Base-by-base conservation (phyloP, 805 yeast species). In the Teunomyces kruisii region DNA sequence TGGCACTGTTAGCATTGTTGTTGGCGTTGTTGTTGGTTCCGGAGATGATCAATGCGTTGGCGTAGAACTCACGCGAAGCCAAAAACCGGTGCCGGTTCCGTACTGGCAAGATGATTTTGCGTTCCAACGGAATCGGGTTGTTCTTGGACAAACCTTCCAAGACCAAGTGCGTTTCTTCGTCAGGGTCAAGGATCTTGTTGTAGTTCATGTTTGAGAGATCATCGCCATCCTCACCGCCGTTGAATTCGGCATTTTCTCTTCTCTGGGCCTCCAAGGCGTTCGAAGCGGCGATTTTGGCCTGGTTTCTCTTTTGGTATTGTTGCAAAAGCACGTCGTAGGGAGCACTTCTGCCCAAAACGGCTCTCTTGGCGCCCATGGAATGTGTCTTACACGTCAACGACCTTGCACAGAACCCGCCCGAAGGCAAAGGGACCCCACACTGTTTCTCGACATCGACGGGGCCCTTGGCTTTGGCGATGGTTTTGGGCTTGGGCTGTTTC, bases 301-400 rank as follows among this genome's bases (percentile, higher is more conserved):
- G 97, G 61, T 92, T 92, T 56, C 88, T 81, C 56, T 90, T 83
- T 68, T 94, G 99, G 60, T 92, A 91, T 13, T 89, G 91, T 15
- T 91, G 89, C 45, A 94, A 72, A 43, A 94, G 71, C 24, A 81
- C 83, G 63, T 94, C 99, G 67, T 90, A 94, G 0, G 97, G 90
- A 6, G 94, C 91, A 29, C 96, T 83, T 56, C 99, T 78, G 9
- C 99, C 99, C 13, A 81, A 83, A 15, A 94, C 99, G 0, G 96
- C 91, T 55, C 99, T 79, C 58, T 94, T 94, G 22, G 97, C 96
- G 28, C 97, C 97, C 97, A 94, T 91, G 1, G 98, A 88, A 66
- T 94, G 99, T 0, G 97, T 90, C 62, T 94, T 94, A 75, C 99
- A 94, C 0, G 99, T 94, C 48, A 94, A 73, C 0, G 97, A 90